Base-by-base conservation (phyloP, 2,329 filamentous ascomycete species). In the Diaporthe vexans region DNA sequence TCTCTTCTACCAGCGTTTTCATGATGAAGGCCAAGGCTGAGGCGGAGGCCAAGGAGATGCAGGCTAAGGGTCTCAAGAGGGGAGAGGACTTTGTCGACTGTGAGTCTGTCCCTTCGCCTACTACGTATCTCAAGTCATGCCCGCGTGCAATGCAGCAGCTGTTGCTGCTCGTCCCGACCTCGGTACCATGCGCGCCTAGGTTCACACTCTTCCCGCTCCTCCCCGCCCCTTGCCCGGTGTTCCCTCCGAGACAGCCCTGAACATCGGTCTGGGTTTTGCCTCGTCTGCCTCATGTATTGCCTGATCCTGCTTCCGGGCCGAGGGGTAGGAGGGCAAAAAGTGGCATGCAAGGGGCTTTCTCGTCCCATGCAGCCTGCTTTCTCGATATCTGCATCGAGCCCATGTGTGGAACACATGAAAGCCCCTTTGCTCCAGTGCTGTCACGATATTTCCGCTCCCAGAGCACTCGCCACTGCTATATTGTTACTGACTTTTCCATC, bases 11-110 rank as follows among this genome's bases (percentile, higher is more conserved):
- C 37, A 78, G 78, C 0, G 79, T 83, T 33, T 80, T 81, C 71
- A 75, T 84, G 68, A 83, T 85, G 78, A 84, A 85, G 78, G 82
- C 83, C 43, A 82, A 85, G 78, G 84, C 82, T 0, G 80, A 83
- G 77, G 83, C 83, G 10, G 83, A 85, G 77, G 79, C 81, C 54
- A 83, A 85, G 77, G 82, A 82, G 72, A 76, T 84, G 76, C 78
- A 84, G 76, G 81, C 82, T 11, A 76, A 84, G 76, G 84, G 84
- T 1, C 58, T 83, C 77, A 81, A 83, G 74, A 82, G 83, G 65
- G 84, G 83, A 24, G 76, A 84, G 73, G 83, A 84, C 76, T 85
- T 84, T 74, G 61, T 82, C 4, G 80, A 80, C 72, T 79, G 83
- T 84, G 73, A 78, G 79, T 78, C 21, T n/a, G n/a, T 56, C 17